phyloP scores from a whole-genome alignment of 768 basidiomycete species.

The Rhodotorula kratochvilovae region DNA sequence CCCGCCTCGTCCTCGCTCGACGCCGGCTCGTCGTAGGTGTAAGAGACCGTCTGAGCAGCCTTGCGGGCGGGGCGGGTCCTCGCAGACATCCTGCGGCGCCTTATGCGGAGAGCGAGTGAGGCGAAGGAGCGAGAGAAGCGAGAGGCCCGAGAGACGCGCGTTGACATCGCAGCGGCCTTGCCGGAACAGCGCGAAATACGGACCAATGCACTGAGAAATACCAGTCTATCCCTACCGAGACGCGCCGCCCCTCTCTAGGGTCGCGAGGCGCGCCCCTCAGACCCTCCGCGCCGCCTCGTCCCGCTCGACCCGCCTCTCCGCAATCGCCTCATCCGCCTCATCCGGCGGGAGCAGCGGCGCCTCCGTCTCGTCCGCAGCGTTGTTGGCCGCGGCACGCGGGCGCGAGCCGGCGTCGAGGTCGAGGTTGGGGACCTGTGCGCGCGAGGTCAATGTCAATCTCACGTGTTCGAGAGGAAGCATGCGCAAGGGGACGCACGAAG shows the following conservation, averaged over 20 bases:
- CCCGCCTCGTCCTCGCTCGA: not conserved
- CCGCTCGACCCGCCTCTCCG: not conserved
- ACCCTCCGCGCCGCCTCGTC: not conserved
- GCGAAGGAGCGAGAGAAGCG: not conserved
- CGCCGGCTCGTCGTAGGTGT: not conserved
- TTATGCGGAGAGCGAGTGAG: not conserved
- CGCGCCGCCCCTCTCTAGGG: too few species aligned
- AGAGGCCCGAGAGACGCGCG: too few species aligned
- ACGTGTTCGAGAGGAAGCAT: not conserved
- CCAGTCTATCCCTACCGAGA: too few species aligned
- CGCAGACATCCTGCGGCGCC: not conserved
- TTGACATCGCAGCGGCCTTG: too few species aligned
- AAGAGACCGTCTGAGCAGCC: not conserved
- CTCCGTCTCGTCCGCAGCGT: too few species aligned
- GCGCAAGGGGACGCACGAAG: conserved; percentile 53
- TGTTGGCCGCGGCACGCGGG: not conserved
- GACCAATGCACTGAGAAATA: too few species aligned
- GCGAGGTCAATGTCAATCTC: too few species aligned
- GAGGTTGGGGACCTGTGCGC: not conserved
- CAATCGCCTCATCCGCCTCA: conserved; percentile 4
- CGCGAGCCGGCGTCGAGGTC: not conserved
- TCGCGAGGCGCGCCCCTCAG: not conserved
- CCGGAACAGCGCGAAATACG: too few species aligned
- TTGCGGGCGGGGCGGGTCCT: not conserved
- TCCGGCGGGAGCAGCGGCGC: not conserved